Evolutionary conservation across 176 grass and related monocot genomes (phyloP).

Genomic region (Thinopyrum elongatum): DNA sequence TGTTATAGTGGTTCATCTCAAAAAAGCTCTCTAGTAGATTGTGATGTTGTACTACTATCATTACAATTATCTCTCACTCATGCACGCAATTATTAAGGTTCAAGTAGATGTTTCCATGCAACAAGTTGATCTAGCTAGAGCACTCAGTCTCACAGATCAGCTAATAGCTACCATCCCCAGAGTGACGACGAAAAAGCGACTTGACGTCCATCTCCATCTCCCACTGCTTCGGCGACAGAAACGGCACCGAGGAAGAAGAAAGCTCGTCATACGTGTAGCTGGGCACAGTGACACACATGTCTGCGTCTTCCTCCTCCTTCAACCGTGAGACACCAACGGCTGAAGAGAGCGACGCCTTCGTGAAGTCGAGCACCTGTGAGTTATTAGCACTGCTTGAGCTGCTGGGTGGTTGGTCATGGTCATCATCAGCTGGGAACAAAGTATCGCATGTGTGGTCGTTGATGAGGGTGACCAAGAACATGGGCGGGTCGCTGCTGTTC

Average conservation of each 20-base stretch:
- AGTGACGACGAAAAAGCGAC: background rate
- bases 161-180: background rate
- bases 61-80: background rate
- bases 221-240: background rate
- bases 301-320: conserved; percentile 20
- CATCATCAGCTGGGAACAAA: background rate
- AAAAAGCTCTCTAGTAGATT: background rate
- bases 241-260: background rate
- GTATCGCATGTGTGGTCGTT: conserved; percentile 40
- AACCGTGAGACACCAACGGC: background rate
- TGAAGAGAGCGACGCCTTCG: conserved; percentile 12
- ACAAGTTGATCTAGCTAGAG: background rate
- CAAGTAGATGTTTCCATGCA: background rate
- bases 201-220: conserved; percentile 6
- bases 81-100: background rate
- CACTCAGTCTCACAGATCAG: background rate
- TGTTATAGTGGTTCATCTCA: background rate
- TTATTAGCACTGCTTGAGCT: conserved; percentile 5
- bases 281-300: background rate
- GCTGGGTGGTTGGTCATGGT: background rate
- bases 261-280: conserved; percentile 1
- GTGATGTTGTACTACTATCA: background rate
- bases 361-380: conserved; percentile 33
- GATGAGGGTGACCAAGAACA: conserved; percentile 33
- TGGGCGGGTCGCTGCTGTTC: background rate